Conservation (phyloP, 108 stramenopile species). For the Conticribra guillardii region DNA sequence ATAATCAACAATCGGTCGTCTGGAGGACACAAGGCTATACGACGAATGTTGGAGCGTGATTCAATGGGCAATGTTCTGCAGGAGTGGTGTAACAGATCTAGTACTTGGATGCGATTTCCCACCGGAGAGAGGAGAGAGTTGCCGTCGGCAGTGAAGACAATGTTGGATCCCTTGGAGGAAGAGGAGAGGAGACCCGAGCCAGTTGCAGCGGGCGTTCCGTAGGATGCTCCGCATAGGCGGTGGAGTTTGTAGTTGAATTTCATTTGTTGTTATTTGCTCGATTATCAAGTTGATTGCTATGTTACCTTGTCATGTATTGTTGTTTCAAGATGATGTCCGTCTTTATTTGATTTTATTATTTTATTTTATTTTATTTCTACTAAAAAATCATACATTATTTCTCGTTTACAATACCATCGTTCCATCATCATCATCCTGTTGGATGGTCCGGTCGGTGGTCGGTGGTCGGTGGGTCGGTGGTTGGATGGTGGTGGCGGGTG, state of each 20-base stretch:
- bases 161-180: conserved; percentile 80
- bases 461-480: no score
- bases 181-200: conserved; percentile 48
- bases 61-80: conserved; percentile 91
- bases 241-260: conserved; percentile 96
- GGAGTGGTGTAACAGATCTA: conserved; percentile 90
- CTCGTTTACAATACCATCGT: neutral
- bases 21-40: conserved; percentile 85
- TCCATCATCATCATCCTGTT: no score
- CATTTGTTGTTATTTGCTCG: no score
- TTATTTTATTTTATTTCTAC: neutral
- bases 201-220: conserved; percentile 75
- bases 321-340: neutral
- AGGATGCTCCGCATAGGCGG: conserved; percentile 94
- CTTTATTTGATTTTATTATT: neutral
- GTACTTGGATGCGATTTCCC: conserved; percentile 91
- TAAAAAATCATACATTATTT: no score
- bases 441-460: no score
- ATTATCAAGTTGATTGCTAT: no score
- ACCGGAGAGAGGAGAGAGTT: conserved; percentile 89
- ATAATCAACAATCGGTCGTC: conserved; percentile 81
- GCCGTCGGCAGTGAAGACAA: conserved; percentile 93
- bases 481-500: no score
- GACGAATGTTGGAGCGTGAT: conserved; percentile 88
- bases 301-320: conserved; percentile 1